Conservation (phyloP, 2,329 filamentous ascomycete genomes). For the Blastomyces silverae region DNA sequence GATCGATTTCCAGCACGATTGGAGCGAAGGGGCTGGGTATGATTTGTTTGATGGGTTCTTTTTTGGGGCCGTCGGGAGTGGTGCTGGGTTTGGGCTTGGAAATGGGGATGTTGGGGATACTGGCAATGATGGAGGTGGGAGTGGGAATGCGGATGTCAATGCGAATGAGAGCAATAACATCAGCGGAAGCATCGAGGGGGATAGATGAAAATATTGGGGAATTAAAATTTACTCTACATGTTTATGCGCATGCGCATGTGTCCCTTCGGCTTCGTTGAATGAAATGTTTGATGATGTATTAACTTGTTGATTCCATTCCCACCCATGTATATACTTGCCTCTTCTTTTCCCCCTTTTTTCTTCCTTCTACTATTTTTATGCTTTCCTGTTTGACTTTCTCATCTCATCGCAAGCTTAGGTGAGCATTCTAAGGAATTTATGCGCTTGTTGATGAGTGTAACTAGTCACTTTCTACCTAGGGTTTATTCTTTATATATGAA, state of each 20-base stretch:
- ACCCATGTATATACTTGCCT: background rate
- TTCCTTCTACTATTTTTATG: background rate
- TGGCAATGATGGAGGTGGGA: background rate
- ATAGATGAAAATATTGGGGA: background rate
- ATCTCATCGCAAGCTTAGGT: background rate
- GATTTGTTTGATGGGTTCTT: slow-evolving; percentile 52
- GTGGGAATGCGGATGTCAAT: background rate
- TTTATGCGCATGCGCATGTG: background rate
- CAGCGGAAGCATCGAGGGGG: background rate
- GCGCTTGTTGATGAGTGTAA: too few relatives aligned
- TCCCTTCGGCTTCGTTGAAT: background rate
- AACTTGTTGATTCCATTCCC: background rate
- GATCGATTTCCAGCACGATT: slow-evolving; percentile 44
- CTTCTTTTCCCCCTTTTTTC: background rate
- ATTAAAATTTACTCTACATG: background rate
- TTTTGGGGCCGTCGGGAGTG: slow-evolving; percentile 40
- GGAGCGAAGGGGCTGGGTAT: slow-evolving; percentile 43
- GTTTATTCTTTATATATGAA: background rate
- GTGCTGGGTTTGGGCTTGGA: background rate
- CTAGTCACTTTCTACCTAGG: too few relatives aligned
- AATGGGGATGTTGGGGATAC: background rate
- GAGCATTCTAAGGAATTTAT: background rate
- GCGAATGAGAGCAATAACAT: background rate
- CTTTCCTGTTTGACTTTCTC: background rate
- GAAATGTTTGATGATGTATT: background rate